These are phyloP conservation scores for Clonostachys rhizophaga DNA, from an alignment of 2,329 filamentous ascomycete species.

Conservation along the genomic window DNA sequence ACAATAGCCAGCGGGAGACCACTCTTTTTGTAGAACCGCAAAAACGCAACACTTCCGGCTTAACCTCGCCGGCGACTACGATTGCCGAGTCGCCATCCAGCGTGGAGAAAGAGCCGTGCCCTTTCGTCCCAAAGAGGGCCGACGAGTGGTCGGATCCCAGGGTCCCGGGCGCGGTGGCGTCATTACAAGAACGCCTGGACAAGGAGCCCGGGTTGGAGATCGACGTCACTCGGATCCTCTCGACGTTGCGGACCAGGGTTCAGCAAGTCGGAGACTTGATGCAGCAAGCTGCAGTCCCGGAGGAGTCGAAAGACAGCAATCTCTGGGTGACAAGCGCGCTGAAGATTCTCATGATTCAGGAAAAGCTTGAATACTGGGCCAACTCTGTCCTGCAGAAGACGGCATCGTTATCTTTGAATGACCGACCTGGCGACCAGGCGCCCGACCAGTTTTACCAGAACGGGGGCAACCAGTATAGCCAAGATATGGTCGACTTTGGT, in stretches of 20 bases:
- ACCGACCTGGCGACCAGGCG: slow-evolving; percentile 1
- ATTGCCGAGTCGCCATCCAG: slow-evolving; percentile 4
- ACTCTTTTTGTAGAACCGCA: too few relatives aligned
- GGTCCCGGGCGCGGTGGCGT: slow-evolving; percentile 30
- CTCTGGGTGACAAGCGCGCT: slow-evolving; percentile 42
- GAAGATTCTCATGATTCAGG: slow-evolving; percentile 38
- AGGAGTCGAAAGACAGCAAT: slow-evolving; percentile 30
- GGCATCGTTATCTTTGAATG: slow-evolving; percentile 12
- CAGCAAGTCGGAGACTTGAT: slow-evolving; percentile 34
- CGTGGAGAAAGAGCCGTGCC: slow-evolving; percentile 5
- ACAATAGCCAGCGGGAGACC: neutral
- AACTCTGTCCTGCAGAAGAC: slow-evolving; percentile 35
- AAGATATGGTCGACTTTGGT: too few relatives aligned
- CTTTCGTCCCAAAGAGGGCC: neutral
- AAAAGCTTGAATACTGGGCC: slow-evolving; percentile 40
- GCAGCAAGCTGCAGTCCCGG: slow-evolving; percentile 16
- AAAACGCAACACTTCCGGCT: neutral
- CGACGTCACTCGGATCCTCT: slow-evolving; percentile 36
- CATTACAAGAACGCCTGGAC: slow-evolving; percentile 32
- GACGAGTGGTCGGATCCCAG: slow-evolving; percentile 23
- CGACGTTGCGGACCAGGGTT: slow-evolving; percentile 32
- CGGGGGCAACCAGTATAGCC: too few relatives aligned
- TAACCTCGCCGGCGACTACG: slow-evolving; percentile 1
- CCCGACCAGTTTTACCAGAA: too few relatives aligned
- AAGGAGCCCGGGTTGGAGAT: slow-evolving; percentile 37